Conservation (phyloP, 257 asterid species). For the Solanum chmielewskii region DNA sequence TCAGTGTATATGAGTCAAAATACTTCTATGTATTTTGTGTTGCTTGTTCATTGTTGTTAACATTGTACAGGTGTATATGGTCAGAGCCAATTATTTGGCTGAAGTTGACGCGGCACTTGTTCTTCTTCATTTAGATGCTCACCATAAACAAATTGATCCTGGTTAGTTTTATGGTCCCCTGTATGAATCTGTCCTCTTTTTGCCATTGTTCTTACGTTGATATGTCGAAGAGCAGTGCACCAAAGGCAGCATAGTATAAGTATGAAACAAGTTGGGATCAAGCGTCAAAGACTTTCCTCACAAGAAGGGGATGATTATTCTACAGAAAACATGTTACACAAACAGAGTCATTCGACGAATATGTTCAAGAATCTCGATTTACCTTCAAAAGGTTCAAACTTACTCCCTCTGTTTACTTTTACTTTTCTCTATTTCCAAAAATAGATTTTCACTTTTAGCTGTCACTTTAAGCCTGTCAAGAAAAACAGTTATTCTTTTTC, state of each 20-base stretch:
- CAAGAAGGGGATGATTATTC: not conserved
- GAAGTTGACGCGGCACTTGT: constrained; percentile 42
- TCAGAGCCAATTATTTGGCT: constrained; percentile 24
- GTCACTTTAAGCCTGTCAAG: not conserved
- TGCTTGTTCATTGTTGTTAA: not conserved
- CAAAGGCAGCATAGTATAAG: not conserved
- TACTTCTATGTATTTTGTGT: not conserved
- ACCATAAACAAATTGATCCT: not conserved
- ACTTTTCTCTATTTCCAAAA: not conserved
- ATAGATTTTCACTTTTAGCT: not conserved
- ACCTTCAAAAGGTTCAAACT: not conserved
- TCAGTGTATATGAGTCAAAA: not conserved
- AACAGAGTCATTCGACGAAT: not conserved
- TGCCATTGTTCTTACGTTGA: not conserved
- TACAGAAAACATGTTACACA: not conserved
- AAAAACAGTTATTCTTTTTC: not conserved
- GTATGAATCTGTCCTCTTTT: not conserved
- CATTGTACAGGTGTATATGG: constrained; percentile 24
- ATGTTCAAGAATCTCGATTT: not conserved
- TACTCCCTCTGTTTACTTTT: not conserved
- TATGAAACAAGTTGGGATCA: not conserved
- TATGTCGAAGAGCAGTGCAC: constrained; percentile 8
- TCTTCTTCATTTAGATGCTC: constrained; percentile 26
- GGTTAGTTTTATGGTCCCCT: not conserved
- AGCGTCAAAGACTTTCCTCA: not conserved